Conservation (phyloP, 2,329 filamentous ascomycete genomes). For the Pezicula neosporulosa region DNA sequence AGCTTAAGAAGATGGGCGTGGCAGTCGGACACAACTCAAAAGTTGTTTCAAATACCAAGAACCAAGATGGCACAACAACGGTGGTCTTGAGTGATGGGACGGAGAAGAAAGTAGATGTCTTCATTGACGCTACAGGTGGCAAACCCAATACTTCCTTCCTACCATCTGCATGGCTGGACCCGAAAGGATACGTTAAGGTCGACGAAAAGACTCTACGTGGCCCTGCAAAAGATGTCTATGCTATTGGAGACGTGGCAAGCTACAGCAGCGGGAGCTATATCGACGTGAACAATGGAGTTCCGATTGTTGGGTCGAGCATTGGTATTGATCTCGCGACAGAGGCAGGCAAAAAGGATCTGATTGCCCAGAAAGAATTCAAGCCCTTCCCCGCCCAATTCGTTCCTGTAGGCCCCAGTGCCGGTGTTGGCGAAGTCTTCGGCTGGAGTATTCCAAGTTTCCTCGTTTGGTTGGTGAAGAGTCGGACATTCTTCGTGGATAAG, state of each 20-base stretch:
- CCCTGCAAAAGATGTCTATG: slow-evolving; percentile 10
- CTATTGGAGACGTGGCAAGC: slow-evolving; percentile 42
- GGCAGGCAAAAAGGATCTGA: slow-evolving; percentile 1
- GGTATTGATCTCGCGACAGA: slow-evolving; percentile 37
- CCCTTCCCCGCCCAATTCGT: slow-evolving; percentile 32
- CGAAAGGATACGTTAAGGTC: slow-evolving; percentile 43
- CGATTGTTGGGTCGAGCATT: slow-evolving; percentile 40
- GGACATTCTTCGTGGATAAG: slow-evolving; percentile 31
- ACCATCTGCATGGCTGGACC: slow-evolving; percentile 40
- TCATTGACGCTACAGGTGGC: slow-evolving; percentile 42
- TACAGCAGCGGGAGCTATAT: slow-evolving; percentile 38
- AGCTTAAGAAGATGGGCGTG: slow-evolving; percentile 48
- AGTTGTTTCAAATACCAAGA: slow-evolving; percentile 28
- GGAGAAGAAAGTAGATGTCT: slow-evolving; percentile 36
- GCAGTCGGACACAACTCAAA: slow-evolving; percentile 38
- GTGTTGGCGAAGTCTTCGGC: slow-evolving; percentile 33
- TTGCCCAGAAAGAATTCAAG: slow-evolving; percentile 23
- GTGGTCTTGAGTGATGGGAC: slow-evolving; percentile 42
- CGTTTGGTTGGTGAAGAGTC: slow-evolving; percentile 33
- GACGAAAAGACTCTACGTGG: slow-evolving; percentile 43
- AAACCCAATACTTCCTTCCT: slow-evolving; percentile 40
- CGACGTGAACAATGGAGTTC: slow-evolving; percentile 35
- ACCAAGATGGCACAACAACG: slow-evolving; percentile 26
- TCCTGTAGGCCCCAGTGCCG: slow-evolving; percentile 33
- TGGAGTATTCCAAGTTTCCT: slow-evolving; percentile 32